phyloP scores from a whole-genome alignment of 495 filamentous ascomycete genomes.

The Haplographium delicatum region DNA sequence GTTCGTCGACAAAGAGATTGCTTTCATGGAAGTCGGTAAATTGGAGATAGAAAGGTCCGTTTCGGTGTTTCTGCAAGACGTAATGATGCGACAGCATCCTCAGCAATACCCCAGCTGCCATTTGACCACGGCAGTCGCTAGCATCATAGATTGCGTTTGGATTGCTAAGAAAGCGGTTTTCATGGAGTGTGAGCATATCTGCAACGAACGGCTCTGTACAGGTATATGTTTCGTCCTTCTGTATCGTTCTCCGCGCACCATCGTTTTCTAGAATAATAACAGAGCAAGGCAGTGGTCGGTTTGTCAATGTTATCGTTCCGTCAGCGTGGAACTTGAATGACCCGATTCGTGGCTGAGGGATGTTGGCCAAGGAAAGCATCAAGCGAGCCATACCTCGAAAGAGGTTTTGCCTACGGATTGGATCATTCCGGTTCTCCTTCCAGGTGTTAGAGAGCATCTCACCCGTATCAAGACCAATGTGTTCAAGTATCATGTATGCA shows the following conservation, averaged over 20 bases:
- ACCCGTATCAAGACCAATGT: slow-evolving; percentile 25
- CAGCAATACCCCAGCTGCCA: slow-evolving; percentile 27
- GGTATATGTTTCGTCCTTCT: slow-evolving; percentile 28
- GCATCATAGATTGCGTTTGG: slow-evolving; percentile 29
- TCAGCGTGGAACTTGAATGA: slow-evolving; percentile 28
- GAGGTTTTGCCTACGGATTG: slow-evolving; percentile 22
- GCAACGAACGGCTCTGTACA: slow-evolving; percentile 30
- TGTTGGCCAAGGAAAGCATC: slow-evolving; percentile 21
- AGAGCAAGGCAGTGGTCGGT: slow-evolving; percentile 28
- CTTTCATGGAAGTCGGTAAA: slow-evolving; percentile 27
- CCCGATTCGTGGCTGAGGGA: slow-evolving; percentile 24
- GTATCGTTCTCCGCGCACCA: slow-evolving; percentile 31
- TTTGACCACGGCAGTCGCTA: slow-evolving; percentile 28
- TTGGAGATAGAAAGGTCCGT: slow-evolving; percentile 16
- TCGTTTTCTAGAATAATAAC: slow-evolving; percentile 34
- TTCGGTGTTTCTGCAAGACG: slow-evolving; percentile 23
- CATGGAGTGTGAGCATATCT: slow-evolving; percentile 30
- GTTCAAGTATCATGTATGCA: slow-evolving; percentile 34
- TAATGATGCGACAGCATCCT: slow-evolving; percentile 27
- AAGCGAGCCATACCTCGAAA: slow-evolving; percentile 27
- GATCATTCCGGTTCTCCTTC: slow-evolving; percentile 22
- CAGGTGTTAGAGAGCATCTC: slow-evolving; percentile 34
- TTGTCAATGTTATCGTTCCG: slow-evolving; percentile 21
- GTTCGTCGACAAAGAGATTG: slow-evolving; percentile 32
- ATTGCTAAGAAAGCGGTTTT: slow-evolving; percentile 31